A percentile compares a stretch with the other conserved stretches of the same genome.
These are phyloP conservation scores for Cordyceps fumosorosea DNA, from an alignment of 2,329 filamentous ascomycete species.

Conservation along the genomic window DNA sequence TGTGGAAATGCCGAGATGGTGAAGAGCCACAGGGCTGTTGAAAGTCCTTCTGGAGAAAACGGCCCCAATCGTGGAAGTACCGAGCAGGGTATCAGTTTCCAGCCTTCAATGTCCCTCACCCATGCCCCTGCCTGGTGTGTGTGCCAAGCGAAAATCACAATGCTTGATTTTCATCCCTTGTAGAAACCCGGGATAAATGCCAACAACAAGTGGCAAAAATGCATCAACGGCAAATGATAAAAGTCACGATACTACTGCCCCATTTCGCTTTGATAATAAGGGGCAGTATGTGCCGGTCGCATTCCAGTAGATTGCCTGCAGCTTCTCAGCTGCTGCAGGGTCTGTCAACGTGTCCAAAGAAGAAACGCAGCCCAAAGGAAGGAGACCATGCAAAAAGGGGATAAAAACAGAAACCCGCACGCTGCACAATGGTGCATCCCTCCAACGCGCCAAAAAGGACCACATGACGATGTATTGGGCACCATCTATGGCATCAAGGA, in stretches of 20 bases:
- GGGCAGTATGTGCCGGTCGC: not conserved
- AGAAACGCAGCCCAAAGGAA: not conserved
- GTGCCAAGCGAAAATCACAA: not conserved
- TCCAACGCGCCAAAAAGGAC: not conserved
- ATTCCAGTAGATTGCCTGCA: not conserved
- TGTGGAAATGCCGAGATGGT: too few species aligned
- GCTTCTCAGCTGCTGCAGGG: not conserved
- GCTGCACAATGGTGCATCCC: not conserved
- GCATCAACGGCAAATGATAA: not conserved
- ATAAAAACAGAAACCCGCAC: not conserved
- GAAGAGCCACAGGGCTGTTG: too few species aligned
- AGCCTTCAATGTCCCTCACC: not conserved
- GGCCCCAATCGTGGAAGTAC: too few species aligned
- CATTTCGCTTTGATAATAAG: not conserved
- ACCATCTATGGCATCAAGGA: not conserved
- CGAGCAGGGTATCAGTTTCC: too few species aligned
- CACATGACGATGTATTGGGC: slow-evolving; percentile 8
- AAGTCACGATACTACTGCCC: not conserved
- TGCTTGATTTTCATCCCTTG: not conserved
- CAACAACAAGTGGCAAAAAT: too few species aligned
- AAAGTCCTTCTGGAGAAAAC: too few species aligned
- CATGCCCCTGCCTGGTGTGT: not conserved
- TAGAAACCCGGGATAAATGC: too few species aligned
- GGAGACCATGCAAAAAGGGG: not conserved
- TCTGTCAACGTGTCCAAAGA: not conserved